Conservation (phyloP, 768 basidiomycete species). For the Panaeolus papilionaceus region DNA sequence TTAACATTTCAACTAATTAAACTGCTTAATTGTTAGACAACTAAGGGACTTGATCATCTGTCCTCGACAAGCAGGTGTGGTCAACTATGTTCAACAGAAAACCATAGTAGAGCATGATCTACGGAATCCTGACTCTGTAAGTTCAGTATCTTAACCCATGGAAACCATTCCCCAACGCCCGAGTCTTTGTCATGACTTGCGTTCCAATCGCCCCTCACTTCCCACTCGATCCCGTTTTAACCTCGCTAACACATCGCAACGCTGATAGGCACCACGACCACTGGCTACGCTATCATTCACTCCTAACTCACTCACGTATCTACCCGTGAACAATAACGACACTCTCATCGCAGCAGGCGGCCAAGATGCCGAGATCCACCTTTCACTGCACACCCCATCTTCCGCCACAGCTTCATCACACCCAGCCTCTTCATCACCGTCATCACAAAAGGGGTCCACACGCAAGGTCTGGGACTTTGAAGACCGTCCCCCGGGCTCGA, state of each 20-base stretch:
- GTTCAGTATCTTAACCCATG: slow-evolving; percentile 10
- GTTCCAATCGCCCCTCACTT: background rate
- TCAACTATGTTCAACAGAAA: slow-evolving; percentile 60
- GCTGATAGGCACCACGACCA: slow-evolving; percentile 46
- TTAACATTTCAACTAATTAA: background rate
- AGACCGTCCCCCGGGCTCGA: slow-evolving; percentile 63
- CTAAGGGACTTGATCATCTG: slow-evolving; percentile 79
- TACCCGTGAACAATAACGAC: slow-evolving; percentile 55
- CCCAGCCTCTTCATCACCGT: background rate
- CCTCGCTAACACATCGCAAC: slow-evolving; percentile 2
- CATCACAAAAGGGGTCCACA: slow-evolving; percentile 28
- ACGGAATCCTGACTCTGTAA: slow-evolving; percentile 29
- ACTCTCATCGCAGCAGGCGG: slow-evolving; percentile 80
- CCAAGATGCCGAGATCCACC: slow-evolving; percentile 73
- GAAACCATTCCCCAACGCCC: background rate
- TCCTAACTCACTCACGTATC: slow-evolving; percentile 69
- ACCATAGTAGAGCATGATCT: slow-evolving; percentile 68
- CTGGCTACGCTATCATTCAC: slow-evolving; percentile 62
- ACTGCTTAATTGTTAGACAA: slow-evolving; percentile 51
- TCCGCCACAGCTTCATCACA: slow-evolving; percentile 27
- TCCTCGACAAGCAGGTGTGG: slow-evolving; percentile 66
- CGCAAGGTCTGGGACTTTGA: slow-evolving; percentile 60
- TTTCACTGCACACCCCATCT: slow-evolving; percentile 54
- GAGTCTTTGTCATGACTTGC: background rate
- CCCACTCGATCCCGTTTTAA: background rate